Conservation (phyloP, 441 rosid species). For the Eruca vesicaria region DNA sequence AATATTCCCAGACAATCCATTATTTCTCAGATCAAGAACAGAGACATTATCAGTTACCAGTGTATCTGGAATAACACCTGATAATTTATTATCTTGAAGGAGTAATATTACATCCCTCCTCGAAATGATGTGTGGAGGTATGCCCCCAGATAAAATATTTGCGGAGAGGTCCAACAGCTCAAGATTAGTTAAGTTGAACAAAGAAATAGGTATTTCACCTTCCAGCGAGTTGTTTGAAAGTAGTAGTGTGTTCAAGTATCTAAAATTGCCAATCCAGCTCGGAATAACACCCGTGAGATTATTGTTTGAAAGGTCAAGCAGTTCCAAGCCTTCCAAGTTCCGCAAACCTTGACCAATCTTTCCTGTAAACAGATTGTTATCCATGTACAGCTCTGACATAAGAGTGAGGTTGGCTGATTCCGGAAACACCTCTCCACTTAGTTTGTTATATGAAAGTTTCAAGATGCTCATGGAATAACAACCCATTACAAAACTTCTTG, state of each 20-base stretch:
- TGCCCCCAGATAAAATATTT: no score
- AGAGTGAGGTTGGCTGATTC: neutral
- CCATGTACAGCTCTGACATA: neutral
- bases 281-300: neutral
- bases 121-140: no score
- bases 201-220: no score
- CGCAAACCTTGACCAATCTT: neutral
- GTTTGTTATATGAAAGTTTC: neutral
- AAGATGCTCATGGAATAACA: neutral
- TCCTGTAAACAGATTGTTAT: neutral
- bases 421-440: neutral
- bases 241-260: neutral
- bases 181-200: no score
- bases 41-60: neutral
- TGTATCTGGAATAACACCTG: neutral
- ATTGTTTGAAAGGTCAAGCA: neutral
- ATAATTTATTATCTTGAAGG: neutral
- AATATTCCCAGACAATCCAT: neutral
- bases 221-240: neutral
- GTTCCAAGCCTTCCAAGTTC: neutral
- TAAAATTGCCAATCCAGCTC: neutral
- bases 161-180: no score
- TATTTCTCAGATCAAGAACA: slow-evolving; percentile 22
- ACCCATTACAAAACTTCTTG: neutral
- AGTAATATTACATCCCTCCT: no score